These are phyloP conservation scores for Carnegiea gigantea DNA, from an alignment of 179 eudicot genomes.

Conservation along the genomic window DNA sequence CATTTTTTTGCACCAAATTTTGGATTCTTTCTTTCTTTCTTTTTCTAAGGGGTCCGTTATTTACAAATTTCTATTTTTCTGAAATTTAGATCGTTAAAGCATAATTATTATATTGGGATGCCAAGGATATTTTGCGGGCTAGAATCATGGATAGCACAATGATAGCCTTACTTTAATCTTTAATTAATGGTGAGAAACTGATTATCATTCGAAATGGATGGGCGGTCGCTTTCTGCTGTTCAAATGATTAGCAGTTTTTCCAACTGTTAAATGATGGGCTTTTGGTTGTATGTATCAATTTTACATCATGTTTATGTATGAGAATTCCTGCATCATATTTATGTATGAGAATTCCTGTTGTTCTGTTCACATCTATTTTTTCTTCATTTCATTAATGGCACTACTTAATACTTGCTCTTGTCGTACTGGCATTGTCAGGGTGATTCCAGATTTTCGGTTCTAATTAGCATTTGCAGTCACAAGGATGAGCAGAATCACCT, in stretches of 20 bases:
- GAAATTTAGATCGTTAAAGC: background rate
- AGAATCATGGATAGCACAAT: conserved; percentile 36
- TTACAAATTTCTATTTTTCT: background rate
- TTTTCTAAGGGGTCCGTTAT: background rate
- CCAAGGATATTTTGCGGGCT: conserved; percentile 10
- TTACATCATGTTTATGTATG: background rate
- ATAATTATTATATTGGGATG: background rate
- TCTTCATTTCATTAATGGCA: background rate
- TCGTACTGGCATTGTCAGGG: conserved; percentile 2
- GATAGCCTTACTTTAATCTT: conserved; percentile 23
- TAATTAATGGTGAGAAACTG: conserved; percentile 8
- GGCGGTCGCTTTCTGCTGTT: conserved; percentile 32
- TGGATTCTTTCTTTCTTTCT: too few species aligned
- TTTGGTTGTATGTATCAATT: conserved; percentile 12
- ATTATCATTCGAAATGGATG: conserved; percentile 25
- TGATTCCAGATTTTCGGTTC: conserved; percentile 14
- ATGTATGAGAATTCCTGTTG: background rate
- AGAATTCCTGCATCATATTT: too few species aligned
- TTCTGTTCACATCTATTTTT: background rate
- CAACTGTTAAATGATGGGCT: conserved; percentile 16
- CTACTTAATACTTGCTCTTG: conserved; percentile 4
- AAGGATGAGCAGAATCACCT: conserved; percentile 8
- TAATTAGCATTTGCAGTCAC: background rate
- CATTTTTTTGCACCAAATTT: conserved; percentile 5
- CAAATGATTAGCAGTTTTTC: conserved; percentile 25